Base-by-base conservation (phyloP, 2,329 filamentous ascomycete species). In the Dactylonectria macrodidyma region DNA sequence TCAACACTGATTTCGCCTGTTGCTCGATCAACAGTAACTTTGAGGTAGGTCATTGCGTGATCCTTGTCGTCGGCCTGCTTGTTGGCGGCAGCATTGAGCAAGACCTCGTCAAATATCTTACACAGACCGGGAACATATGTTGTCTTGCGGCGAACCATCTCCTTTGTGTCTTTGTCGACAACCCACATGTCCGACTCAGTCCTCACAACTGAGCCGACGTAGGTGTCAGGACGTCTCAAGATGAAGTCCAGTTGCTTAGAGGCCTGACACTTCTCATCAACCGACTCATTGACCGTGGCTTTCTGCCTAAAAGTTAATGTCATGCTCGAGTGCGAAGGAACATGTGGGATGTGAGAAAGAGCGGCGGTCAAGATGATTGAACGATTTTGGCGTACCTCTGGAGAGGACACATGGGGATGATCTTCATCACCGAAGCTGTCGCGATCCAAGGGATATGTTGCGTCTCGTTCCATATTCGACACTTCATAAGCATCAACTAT, bases 91-190 rank as follows among this genome's bases (percentile, higher is more conserved):
- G 97, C 97, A 81, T 99, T 99, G 82, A 99, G 97, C 52, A 99
- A 87, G 70, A 99, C 97, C 81, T 99, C 96, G 79, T 99, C 96
- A 77, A 99, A 98, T 76, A 99, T 99, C 85, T 99, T 99, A 88
- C 98, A 99, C 24, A 99, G 88, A 85, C 96, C 96, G 5, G 96
- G 96, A 1, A 98, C 95, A 76, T 90, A 98, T 65, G 87, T 90
- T 68, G 98, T 91, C 66, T 91, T 91, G 62, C 94, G 92, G 80
- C 89, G 92, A 81, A 98, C 94, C 95, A 99, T 98, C 66, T 90
- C 86, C 65, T 93, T 90, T 0, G 89, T 91, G 69, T 91, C 87
- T 60, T 95, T 95, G 84, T 97, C 98, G 88, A 91, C 98, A 14
- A 97, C 94, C 96, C 96, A 99, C 93, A 98, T 97, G 75, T 92